Evolutionary conservation across 108 stramenopile genomes (phyloP).

Genomic region (Schizochytrium sp.): DNA sequence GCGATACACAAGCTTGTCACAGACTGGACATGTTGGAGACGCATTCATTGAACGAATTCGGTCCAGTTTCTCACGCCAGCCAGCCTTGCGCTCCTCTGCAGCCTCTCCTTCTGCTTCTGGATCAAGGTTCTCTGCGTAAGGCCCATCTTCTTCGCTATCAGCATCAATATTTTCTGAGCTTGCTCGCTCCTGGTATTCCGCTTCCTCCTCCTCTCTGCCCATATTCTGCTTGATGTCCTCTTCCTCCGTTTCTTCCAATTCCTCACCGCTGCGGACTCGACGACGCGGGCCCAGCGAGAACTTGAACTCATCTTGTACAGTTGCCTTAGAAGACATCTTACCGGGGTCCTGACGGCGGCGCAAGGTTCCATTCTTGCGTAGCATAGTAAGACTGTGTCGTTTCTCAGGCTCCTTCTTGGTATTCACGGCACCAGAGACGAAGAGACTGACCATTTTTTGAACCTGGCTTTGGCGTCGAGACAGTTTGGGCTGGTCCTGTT

Average conservation of each 20-base stretch:
- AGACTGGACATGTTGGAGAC: not conserved
- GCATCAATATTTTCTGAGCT: too few species aligned
- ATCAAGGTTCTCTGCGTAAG: too few species aligned
- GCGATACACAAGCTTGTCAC: conserved; percentile 54
- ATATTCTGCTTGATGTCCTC: too few species aligned
- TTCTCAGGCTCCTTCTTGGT: conserved; percentile 23
- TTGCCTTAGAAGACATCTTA: not conserved
- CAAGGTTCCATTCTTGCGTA: conserved; percentile 6
- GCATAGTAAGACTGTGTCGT: not conserved
- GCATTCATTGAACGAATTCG: not conserved
- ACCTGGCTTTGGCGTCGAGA: not conserved
- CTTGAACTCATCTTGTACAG: conserved; percentile 27
- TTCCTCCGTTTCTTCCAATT: too few species aligned
- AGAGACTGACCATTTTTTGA: not conserved
- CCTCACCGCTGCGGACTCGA: not conserved
- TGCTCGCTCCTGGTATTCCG: too few species aligned
- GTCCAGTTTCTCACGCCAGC: not conserved
- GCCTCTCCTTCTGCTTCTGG: not conserved
- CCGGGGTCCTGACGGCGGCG: not conserved
- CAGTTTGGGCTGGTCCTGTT: too few species aligned
- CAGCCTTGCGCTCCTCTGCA: not conserved
- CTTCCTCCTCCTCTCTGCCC: too few species aligned
- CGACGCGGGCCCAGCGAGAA: not conserved
- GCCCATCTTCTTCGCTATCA: too few species aligned
- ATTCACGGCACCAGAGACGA: not conserved